phyloP scores from a whole-genome alignment of 129 eudicot species.

The Flaveria sonorensis region DNA sequence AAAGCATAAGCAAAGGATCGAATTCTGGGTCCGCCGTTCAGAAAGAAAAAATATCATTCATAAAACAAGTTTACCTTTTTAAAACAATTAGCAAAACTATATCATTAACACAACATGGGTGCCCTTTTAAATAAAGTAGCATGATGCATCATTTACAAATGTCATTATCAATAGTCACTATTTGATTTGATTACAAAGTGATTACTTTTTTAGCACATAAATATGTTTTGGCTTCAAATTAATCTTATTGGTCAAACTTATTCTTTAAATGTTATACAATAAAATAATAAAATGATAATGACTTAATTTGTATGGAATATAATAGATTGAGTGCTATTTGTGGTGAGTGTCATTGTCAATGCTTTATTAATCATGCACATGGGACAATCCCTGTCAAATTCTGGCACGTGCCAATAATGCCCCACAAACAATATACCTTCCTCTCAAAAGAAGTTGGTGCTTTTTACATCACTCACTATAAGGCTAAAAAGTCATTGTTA shows the following conservation, averaged over 20 bases:
- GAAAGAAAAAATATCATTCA: background rate
- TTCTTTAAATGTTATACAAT: background rate
- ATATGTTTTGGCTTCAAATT: background rate
- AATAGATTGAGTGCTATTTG: background rate
- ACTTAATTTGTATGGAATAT: background rate
- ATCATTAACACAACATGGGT: background rate
- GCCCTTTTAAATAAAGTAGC: background rate
- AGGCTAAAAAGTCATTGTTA: slow-evolving; percentile 2
- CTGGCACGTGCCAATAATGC: slow-evolving; percentile 10
- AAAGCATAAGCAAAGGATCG: too few relatives aligned
- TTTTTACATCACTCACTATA: background rate
- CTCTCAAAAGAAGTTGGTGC: slow-evolving; percentile 8
- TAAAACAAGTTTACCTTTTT: background rate
- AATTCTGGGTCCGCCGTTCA: too few relatives aligned
- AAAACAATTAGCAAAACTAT: background rate
- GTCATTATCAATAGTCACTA: background rate
- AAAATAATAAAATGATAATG: too few relatives aligned
- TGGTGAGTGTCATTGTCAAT: background rate
- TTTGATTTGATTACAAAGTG: background rate
- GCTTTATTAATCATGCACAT: slow-evolving; percentile 3
- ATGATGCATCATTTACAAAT: background rate
- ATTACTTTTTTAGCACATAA: background rate
- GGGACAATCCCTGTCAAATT: background rate
- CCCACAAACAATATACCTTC: slow-evolving; percentile 7
- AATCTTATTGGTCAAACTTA: background rate